Percentiles rank a stretch among this genome's conserved stretches.
phyloP scores from a whole-genome alignment of 1,284 basidiomycete species.

The Veloporphyrellus conicus region DNA sequence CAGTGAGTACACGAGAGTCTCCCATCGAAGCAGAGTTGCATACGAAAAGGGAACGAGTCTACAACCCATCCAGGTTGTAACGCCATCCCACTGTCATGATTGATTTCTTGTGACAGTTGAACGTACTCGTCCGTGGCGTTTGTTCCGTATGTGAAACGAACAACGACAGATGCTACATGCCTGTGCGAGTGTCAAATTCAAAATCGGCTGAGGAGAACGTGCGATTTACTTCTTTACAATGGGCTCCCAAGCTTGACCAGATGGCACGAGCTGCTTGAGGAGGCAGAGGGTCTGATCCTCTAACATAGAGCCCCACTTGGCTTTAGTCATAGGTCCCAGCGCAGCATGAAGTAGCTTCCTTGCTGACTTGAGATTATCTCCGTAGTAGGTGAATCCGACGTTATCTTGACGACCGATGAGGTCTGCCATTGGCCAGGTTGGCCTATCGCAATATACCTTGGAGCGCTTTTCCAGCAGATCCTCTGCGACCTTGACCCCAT shows the following conservation, averaged over 20 bases:
- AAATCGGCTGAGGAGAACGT: neutral
- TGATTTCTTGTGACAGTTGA: conserved; percentile 7
- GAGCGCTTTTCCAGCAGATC: conserved; percentile 38
- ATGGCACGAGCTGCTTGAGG: conserved; percentile 3
- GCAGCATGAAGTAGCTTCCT: conserved; percentile 12
- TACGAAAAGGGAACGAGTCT: conserved; percentile 12
- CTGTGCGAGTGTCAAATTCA: neutral
- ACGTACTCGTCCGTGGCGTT: conserved; percentile 13
- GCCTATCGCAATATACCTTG: conserved; percentile 36
- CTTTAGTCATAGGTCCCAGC: conserved; percentile 2
- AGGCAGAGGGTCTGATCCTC: conserved; percentile 12
- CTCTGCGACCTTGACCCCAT: conserved; percentile 30
- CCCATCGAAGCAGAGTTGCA: neutral
- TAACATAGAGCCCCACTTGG: conserved; percentile 8
- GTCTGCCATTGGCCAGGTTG: conserved; percentile 26
- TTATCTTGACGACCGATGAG: conserved; percentile 31
- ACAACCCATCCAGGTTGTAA: conserved; percentile 13
- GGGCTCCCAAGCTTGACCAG: conserved; percentile 1
- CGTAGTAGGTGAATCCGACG: conserved; percentile 13
- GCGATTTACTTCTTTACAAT: conserved; percentile 3
- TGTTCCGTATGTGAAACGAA: conserved; percentile 12
- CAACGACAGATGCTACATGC: conserved; percentile 13
- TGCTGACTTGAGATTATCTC: conserved; percentile 9
- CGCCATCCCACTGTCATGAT: conserved; percentile 9
- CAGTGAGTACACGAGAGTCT: neutral